phyloP scores from a whole-genome alignment of 257 asterid genomes.

The Henckelia pumila region DNA sequence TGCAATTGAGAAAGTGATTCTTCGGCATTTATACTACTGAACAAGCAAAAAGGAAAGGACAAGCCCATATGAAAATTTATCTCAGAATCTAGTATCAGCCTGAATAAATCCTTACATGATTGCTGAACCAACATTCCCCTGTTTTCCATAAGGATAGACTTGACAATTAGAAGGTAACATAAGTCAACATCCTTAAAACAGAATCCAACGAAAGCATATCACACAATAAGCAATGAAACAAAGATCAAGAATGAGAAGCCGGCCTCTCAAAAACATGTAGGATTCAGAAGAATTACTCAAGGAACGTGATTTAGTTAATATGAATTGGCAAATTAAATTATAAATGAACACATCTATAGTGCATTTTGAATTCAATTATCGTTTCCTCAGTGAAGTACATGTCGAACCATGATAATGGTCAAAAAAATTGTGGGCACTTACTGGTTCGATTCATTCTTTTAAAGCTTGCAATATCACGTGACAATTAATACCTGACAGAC shows the following conservation, averaged over 20 bases:
- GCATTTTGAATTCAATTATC: not conserved
- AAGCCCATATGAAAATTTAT: not conserved
- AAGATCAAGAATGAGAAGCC: conserved; percentile 29
- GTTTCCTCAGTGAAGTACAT: conserved; percentile 2
- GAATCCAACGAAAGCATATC: conserved; percentile 27
- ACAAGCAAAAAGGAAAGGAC: not conserved
- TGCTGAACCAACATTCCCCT: conserved; percentile 14
- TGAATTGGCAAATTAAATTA: conserved; percentile 2
- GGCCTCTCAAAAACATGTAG: conserved; percentile 29
- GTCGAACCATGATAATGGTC: not conserved
- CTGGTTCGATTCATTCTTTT: not conserved
- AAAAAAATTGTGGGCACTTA: not conserved
- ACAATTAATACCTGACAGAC: conserved; percentile 64
- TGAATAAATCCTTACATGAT: conserved; percentile 18
- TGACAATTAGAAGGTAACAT: conserved; percentile 20
- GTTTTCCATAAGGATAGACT: conserved; percentile 38
- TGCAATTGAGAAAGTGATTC: not conserved
- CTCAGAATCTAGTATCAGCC: conserved; percentile 8
- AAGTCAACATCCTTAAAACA: conserved; percentile 18
- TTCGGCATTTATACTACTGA: not conserved
- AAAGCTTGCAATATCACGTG: not conserved
- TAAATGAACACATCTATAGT: not conserved
- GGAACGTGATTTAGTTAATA: conserved; percentile 26
- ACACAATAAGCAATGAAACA: conserved; percentile 24
- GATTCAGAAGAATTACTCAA: conserved; percentile 32